phyloP scores from a whole-genome alignment of 176 grass and related monocot genomes.

The Thinopyrum elongatum region DNA sequence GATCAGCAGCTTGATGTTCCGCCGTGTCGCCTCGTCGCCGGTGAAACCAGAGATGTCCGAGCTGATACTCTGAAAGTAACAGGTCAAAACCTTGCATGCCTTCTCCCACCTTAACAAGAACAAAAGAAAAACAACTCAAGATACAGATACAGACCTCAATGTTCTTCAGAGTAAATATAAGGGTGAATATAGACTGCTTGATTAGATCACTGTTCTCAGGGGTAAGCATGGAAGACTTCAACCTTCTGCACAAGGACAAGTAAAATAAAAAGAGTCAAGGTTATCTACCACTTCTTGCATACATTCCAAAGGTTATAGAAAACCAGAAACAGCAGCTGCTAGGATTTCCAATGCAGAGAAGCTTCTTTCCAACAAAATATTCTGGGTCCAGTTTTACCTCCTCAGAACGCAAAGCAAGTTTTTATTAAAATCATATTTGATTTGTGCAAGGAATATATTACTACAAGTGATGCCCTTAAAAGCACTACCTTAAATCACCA shows the following conservation, averaged over 20 bases:
- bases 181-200: slow-evolving; percentile 85
- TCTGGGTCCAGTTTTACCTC: not conserved
- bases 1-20: slow-evolving; percentile 84
- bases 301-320: not conserved
- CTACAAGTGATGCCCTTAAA: not conserved
- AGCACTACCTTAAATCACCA: slow-evolving; percentile 72
- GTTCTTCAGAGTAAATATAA: slow-evolving; percentile 94
- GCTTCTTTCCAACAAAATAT: not conserved
- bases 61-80: slow-evolving; percentile 76
- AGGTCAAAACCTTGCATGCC: not conserved
- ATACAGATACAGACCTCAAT: slow-evolving; percentile 57
- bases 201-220: slow-evolving; percentile 84
- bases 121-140: not conserved
- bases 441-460: not conserved
- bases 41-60: slow-evolving; percentile 96
- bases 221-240: slow-evolving; percentile 75
- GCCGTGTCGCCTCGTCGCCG: slow-evolving; percentile 71
- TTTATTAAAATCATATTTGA: not conserved
- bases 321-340: not conserved
- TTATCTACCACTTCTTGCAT: not conserved
- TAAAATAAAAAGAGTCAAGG: not conserved
- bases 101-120: slow-evolving; percentile 1
- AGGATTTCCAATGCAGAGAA: not conserved
- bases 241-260: slow-evolving; percentile 46
- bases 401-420: not conserved